A percentile compares a stretch with the other conserved stretches of the same genome.
These are phyloP conservation scores for Hymenotorrendiella dingleyae DNA, from an alignment of 2,329 filamentous ascomycete species.

Conservation along the genomic window DNA sequence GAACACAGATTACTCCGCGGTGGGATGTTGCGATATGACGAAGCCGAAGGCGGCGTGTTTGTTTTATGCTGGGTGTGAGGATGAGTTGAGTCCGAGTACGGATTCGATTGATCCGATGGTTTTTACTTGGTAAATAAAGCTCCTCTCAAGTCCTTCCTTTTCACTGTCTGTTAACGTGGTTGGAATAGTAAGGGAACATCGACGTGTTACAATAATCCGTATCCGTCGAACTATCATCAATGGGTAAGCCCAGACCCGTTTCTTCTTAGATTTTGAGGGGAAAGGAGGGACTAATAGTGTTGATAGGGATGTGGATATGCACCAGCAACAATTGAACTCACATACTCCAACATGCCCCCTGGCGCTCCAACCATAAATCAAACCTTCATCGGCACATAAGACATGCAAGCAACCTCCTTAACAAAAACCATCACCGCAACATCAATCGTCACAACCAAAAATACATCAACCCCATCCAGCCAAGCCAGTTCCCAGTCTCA, in stretches of 20 bases:
- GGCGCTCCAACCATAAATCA: constrained; percentile 6
- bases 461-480: no score
- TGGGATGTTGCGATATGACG: constrained; percentile 14
- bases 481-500: no score
- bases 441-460: not conserved
- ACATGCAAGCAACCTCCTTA: not conserved
- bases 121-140: constrained; percentile 9
- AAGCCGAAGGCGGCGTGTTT: constrained; percentile 10
- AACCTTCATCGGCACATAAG: constrained; percentile 8
- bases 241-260: constrained; percentile 2
- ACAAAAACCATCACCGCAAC: constrained; percentile 3
- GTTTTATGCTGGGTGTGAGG: constrained; percentile 13
- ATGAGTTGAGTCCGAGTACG: constrained; percentile 7
- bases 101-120: constrained; percentile 7
- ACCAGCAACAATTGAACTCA: constrained; percentile 4
- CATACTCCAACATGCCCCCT: constrained; percentile 3
- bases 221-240: constrained; percentile 10
- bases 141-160: not conserved
- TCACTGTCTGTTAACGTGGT: no score
- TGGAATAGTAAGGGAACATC: constrained; percentile 9
- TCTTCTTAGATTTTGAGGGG: not conserved
- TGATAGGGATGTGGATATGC: constrained; percentile 10
- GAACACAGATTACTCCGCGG: constrained; percentile 13
- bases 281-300: not conserved
- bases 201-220: constrained; percentile 10